Evolutionary conservation across 768 basidiomycete genomes (phyloP).

Genomic region (Suillus hirtellus): DNA sequence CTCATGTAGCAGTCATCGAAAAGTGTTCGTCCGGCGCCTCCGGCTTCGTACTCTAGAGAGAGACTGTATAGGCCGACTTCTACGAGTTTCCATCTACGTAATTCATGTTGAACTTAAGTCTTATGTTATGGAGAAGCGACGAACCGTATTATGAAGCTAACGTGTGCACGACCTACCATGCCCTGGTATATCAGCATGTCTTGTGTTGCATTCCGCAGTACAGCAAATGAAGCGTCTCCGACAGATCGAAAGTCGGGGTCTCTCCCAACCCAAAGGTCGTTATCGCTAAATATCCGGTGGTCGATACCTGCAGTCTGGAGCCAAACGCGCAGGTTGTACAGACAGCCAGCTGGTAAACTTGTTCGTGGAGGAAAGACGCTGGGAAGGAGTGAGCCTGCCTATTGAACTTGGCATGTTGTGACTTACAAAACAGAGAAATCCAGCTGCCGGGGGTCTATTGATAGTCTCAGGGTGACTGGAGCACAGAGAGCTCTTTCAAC

Average conservation of each 20-base stretch:
- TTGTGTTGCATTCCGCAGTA: constrained; percentile 42
- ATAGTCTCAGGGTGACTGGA: constrained; percentile 45
- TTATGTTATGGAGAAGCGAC: constrained; percentile 7
- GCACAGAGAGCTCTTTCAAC: constrained; percentile 56
- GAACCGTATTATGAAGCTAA: constrained; percentile 58
- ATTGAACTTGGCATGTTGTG: neutral
- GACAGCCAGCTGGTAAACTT: constrained; percentile 51
- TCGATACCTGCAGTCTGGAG: constrained; percentile 56
- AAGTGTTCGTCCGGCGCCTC: constrained; percentile 55
- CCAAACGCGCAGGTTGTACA: constrained; percentile 66
- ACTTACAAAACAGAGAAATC: constrained; percentile 66
- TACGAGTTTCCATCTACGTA: constrained; percentile 49
- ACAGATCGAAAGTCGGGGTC: constrained; percentile 66
- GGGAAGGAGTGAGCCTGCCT: constrained; percentile 7
- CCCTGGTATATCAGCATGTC: constrained; percentile 56
- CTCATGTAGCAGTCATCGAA: constrained; percentile 54
- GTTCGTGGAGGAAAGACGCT: constrained; percentile 64
- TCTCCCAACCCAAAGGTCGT: constrained; percentile 65
- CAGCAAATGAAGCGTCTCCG: constrained; percentile 55
- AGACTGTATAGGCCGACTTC: constrained; percentile 50
- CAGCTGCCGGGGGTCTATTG: constrained; percentile 53
- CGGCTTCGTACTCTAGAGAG: constrained; percentile 65
- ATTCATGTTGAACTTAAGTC: neutral
- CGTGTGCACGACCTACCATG: constrained; percentile 53
- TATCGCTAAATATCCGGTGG: constrained; percentile 63